phyloP scores from a whole-genome alignment of 495 filamentous ascomycete species.

The Cercophora samala region DNA sequence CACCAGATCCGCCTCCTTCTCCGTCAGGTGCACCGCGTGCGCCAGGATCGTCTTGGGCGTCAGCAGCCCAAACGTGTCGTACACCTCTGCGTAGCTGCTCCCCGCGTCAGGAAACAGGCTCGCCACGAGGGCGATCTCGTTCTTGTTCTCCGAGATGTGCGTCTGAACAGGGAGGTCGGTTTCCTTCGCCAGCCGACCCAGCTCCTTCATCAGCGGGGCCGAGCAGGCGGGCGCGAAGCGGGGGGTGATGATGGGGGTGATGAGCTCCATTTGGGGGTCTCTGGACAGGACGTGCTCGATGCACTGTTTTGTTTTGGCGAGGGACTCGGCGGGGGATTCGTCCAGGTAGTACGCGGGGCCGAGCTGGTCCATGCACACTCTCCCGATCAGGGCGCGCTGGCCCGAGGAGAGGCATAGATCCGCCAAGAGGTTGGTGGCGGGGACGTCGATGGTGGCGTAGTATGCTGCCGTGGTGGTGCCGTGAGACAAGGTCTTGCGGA shows the following conservation, averaged over 20 bases:
- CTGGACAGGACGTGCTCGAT: slow-evolving; percentile 65
- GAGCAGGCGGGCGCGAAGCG: slow-evolving; percentile 83
- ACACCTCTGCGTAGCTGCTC: slow-evolving; percentile 69
- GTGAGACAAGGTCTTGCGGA: slow-evolving; percentile 75
- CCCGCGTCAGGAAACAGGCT: slow-evolving; percentile 58
- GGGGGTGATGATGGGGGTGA: slow-evolving; percentile 85
- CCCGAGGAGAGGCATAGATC: slow-evolving; percentile 70
- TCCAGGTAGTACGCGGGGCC: slow-evolving; percentile 76
- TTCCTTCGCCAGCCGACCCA: slow-evolving; percentile 61
- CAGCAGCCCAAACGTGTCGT: slow-evolving; percentile 68
- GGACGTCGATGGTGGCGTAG: slow-evolving; percentile 82
- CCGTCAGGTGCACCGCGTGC: slow-evolving; percentile 74
- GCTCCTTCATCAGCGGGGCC: slow-evolving; percentile 50
- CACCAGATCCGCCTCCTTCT: slow-evolving; percentile 61
- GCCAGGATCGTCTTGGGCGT: slow-evolving; percentile 75
- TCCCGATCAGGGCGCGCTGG: slow-evolving; percentile 85
- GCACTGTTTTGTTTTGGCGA: slow-evolving; percentile 55
- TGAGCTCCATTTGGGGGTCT: slow-evolving; percentile 55
- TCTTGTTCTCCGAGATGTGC: slow-evolving; percentile 81
- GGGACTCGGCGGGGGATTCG: slow-evolving; percentile 50
- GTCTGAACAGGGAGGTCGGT: slow-evolving; percentile 72
- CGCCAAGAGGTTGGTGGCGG: slow-evolving; percentile 82
- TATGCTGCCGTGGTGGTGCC: slow-evolving; percentile 91
- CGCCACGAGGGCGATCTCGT: slow-evolving; percentile 67
- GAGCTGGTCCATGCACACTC: slow-evolving; percentile 84